A percentile compares a stretch with the other conserved stretches of the same genome.
phyloP scores from a whole-genome alignment of 371 early-diverging fungal genomes.

The Ecytonucleospora hepatopenaei region DNA sequence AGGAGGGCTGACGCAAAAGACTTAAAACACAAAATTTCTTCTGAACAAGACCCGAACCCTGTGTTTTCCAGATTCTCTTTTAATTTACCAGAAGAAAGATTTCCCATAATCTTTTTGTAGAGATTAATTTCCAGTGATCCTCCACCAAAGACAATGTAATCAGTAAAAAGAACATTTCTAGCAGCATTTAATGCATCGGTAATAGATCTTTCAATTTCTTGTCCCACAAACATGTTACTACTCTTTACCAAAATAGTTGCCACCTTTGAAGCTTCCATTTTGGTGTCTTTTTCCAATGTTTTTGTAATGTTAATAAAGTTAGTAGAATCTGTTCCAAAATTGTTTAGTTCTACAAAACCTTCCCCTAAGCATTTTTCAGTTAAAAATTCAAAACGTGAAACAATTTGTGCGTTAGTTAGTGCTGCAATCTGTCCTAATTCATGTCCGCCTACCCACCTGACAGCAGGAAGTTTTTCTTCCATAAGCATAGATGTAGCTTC shows the following conservation, averaged over 20 bases:
- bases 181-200: slow-evolving; percentile 98
- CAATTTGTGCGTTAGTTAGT: slow-evolving; percentile 92
- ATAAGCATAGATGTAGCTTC: slow-evolving; percentile 96
- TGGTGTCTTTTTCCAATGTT: neutral
- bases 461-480: slow-evolving; percentile 90
- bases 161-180: slow-evolving; percentile 83
- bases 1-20: slow-evolving; percentile 88
- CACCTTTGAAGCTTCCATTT: slow-evolving; percentile 66
- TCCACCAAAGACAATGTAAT: slow-evolving; percentile 95
- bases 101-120: slow-evolving; percentile 59
- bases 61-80: neutral
- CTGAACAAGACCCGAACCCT: slow-evolving; percentile 2
- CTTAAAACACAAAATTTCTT: slow-evolving; percentile 26
- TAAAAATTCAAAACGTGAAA: slow-evolving; percentile 94
- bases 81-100: slow-evolving; percentile 54
- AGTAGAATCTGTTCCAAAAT: slow-evolving; percentile 92
- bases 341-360: slow-evolving; percentile 77
- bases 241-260: slow-evolving; percentile 94
- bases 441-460: slow-evolving; percentile 99
- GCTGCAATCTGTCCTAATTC: slow-evolving; percentile 91
- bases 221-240: slow-evolving; percentile 93
- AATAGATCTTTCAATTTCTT: slow-evolving; percentile 93
- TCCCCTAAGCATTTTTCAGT: slow-evolving; percentile 72
- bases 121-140: slow-evolving; percentile 91
- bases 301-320: slow-evolving; percentile 86